These are phyloP conservation scores for Macadamia integrifolia DNA, from an alignment of 164 flowering plant species.

Conservation along the genomic window DNA sequence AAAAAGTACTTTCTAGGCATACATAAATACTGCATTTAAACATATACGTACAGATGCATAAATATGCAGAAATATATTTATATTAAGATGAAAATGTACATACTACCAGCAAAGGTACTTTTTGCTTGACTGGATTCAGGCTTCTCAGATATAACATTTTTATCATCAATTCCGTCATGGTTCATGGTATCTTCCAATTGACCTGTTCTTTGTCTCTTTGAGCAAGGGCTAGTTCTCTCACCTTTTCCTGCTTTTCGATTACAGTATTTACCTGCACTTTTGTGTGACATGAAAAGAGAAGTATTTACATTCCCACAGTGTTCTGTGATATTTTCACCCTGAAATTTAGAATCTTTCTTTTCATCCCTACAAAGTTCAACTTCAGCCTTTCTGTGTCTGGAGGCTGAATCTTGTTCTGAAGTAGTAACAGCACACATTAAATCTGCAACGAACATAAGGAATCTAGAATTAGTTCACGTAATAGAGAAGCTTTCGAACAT, in stretches of 20 bases:
- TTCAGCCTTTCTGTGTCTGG: conserved; percentile 23
- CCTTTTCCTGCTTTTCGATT: conserved; percentile 31
- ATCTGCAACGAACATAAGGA: conserved; percentile 23
- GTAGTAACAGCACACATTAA: not conserved
- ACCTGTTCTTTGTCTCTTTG: conserved; percentile 40
- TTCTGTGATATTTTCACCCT: conserved; percentile 18
- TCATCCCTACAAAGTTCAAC: conserved; percentile 19
- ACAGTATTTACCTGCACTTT: conserved; percentile 25
- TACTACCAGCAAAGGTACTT: conserved; percentile 26
- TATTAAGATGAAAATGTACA: not conserved
- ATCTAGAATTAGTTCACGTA: conserved; percentile 1
- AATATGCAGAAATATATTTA: not conserved
- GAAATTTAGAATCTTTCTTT: conserved; percentile 16
- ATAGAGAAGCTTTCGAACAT: too few relatives aligned
- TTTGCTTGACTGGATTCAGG: conserved; percentile 26
- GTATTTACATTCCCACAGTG: conserved; percentile 17
- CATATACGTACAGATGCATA: too few relatives aligned
- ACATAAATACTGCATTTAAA: too few relatives aligned
- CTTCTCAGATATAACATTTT: conserved; percentile 16
- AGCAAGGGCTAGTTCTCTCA: conserved; percentile 32
- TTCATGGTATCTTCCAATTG: conserved; percentile 29
- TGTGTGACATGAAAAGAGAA: conserved; percentile 10
- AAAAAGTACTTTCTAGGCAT: too few relatives aligned
- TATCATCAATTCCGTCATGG: conserved; percentile 19
- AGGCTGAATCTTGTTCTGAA: conserved; percentile 11